Base-by-base conservation (phyloP, 2,329 filamentous ascomycete species). In the Ascochyta pisi region DNA sequence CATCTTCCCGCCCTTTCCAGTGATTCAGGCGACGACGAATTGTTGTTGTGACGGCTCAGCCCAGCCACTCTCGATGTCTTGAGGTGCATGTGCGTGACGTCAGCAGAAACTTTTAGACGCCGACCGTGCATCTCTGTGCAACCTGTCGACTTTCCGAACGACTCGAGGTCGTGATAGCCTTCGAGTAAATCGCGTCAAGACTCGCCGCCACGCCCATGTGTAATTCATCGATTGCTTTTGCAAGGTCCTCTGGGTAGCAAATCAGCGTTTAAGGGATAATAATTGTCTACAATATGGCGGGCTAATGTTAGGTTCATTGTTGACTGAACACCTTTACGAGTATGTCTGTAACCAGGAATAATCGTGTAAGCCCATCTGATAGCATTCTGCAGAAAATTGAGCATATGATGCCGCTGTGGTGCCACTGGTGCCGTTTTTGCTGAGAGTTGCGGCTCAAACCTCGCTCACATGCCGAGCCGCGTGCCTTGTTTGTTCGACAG, bases 61-160 rank as follows among this genome's bases (percentile, higher is more conserved):
- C 12, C 43, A 51, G 43, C 31, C 42, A 27, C 15, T 41, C 7
- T 7, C 31, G 38, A 41, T 38, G 19, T 43, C 24, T 43, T 41
- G 35, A 49, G 49, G 49, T 52, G 44, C 48, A 49, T 39, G 34
- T 22, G 49, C 54, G 49, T 57, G 54, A 57, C 54, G 54, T 57
- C 54, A 57, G 49, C 54, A 57, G 44, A 57, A 52, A 51, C 42
- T 56, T 56, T 56, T 51, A 50, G 22, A 33, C 33, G 48, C 29
- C 16, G 47, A 48, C 53, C 53, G 53, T 56, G 53, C 53, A 51
- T 56, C 19, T 10, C 37, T 38, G 37, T 49, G 29, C 53, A 37
- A 38, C 29, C 16, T 48, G 13, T 51, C 38, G 37, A 45, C 34
- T 50, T 49, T 22, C 10, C 22, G 8, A 38, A 38, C 4, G 33